phyloP scores from a whole-genome alignment of 2,329 filamentous ascomycete species.

The Colletotrichum tofieldiae region DNA sequence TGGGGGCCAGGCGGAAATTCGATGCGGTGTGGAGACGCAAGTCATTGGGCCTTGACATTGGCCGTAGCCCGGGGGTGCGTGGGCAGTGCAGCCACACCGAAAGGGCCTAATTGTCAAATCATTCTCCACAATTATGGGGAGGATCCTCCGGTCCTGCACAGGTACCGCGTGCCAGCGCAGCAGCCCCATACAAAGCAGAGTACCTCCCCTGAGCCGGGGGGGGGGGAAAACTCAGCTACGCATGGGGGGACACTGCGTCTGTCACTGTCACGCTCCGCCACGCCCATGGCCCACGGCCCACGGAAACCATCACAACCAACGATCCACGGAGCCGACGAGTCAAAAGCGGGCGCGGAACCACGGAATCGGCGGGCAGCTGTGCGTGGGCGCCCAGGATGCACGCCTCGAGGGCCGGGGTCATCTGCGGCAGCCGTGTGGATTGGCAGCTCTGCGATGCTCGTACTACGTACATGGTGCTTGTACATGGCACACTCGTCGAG shows the following conservation, averaged over 20 bases:
- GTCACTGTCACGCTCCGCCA: conserved; percentile 36
- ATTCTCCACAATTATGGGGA: not conserved
- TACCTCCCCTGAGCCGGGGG: not conserved
- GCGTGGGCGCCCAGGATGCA: conserved; percentile 3
- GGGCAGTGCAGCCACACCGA: not conserved
- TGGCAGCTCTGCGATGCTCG: not conserved
- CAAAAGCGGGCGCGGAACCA: conserved; percentile 3
- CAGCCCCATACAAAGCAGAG: not conserved
- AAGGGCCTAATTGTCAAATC: not conserved
- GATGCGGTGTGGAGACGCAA: conserved; percentile 7
- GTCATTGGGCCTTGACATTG: not conserved
- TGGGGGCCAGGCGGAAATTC: not conserved
- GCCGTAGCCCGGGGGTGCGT: not conserved
- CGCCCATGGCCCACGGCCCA: conserved; percentile 15
- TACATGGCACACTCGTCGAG: not conserved
- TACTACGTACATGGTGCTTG: not conserved
- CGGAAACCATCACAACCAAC: not conserved
- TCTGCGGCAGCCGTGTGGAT: conserved; percentile 9
- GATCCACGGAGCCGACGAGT: conserved; percentile 26
- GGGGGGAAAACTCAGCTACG: conserved; percentile 6
- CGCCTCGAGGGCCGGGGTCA: not conserved
- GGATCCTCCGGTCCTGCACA: not conserved
- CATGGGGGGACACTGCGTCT: conserved; percentile 24
- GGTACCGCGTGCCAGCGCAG: not conserved
- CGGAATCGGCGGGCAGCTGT: conserved; percentile 11